Evolutionary conservation across 192 early-diverging fungal genomes (phyloP).

Genomic region (Chytriomyces confervae): DNA sequence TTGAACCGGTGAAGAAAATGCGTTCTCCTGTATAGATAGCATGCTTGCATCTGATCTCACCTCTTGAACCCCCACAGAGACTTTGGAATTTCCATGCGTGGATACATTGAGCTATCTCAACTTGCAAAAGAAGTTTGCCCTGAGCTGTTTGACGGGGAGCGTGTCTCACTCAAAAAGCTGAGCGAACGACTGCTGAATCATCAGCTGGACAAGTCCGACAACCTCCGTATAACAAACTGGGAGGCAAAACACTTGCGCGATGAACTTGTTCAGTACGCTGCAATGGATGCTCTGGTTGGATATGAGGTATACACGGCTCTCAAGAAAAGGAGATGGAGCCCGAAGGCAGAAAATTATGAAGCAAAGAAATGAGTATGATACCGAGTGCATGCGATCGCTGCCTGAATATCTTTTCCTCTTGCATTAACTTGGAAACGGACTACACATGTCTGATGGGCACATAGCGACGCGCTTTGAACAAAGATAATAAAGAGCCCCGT

Average conservation of each 20-base stretch:
- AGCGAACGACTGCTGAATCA: background rate
- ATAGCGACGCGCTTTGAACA: too few relatives aligned
- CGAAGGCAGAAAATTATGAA: background rate
- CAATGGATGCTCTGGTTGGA: background rate
- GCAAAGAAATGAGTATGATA: too few relatives aligned
- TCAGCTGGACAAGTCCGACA: background rate
- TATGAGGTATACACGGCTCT: slow-evolving; percentile 1
- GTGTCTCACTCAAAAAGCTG: background rate
- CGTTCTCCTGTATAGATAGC: background rate
- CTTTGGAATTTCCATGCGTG: background rate
- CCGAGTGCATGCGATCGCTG: too few relatives aligned
- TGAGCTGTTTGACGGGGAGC: background rate
- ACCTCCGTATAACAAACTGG: background rate
- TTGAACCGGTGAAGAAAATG: background rate
- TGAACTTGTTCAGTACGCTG: background rate
- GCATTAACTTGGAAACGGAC: too few relatives aligned
- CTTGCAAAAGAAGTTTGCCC: slow-evolving; percentile 9
- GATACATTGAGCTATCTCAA: slow-evolving; percentile 10
- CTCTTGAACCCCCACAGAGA: background rate
- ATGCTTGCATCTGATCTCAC: too few relatives aligned
- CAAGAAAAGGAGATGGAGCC: background rate
- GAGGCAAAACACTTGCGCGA: background rate
- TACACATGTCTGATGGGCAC: too few relatives aligned
- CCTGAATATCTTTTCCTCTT: too few relatives aligned
- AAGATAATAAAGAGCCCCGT: too few relatives aligned